Evolutionary conservation across 2,329 filamentous ascomycete species (phyloP).

Genomic region (Apiospora pterosperma): DNA sequence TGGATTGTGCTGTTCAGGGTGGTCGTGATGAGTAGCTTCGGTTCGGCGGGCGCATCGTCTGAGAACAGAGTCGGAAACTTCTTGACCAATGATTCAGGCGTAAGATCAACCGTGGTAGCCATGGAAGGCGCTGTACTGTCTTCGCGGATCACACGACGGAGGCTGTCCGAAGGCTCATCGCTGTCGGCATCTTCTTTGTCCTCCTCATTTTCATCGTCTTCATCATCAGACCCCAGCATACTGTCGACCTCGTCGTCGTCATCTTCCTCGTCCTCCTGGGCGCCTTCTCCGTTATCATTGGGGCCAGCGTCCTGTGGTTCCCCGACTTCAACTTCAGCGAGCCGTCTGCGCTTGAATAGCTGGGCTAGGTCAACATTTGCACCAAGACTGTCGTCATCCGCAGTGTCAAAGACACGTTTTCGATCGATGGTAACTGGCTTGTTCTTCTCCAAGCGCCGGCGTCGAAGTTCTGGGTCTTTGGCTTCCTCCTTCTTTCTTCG

Average conservation of each 20-base stretch:
- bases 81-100: constrained; percentile 54
- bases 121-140: constrained; percentile 55
- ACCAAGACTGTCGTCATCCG: constrained; percentile 56
- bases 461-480: constrained; percentile 73
- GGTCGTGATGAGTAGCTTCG: constrained; percentile 91
- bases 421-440: constrained; percentile 78
- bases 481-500: constrained; percentile 80
- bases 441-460: constrained; percentile 72
- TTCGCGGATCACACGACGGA: constrained; percentile 43
- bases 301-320: constrained; percentile 44
- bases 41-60: constrained; percentile 55
- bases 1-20: constrained; percentile 86
- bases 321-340: constrained; percentile 45
- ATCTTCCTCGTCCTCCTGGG: constrained; percentile 41
- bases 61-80: constrained; percentile 63
- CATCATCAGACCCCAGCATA: constrained; percentile 69
- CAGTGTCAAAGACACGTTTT: constrained; percentile 80
- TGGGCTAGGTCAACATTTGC: constrained; percentile 56
- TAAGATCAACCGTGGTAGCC: constrained; percentile 60
- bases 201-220: constrained; percentile 44
- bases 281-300: constrained; percentile 32
- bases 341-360: constrained; percentile 50
- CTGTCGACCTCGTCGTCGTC: constrained; percentile 67
- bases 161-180: constrained; percentile 38
- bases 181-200: constrained; percentile 31